phyloP scores from a whole-genome alignment of 805 yeast genomes.

The Hanseniaspora pseudoguilliermondii region DNA sequence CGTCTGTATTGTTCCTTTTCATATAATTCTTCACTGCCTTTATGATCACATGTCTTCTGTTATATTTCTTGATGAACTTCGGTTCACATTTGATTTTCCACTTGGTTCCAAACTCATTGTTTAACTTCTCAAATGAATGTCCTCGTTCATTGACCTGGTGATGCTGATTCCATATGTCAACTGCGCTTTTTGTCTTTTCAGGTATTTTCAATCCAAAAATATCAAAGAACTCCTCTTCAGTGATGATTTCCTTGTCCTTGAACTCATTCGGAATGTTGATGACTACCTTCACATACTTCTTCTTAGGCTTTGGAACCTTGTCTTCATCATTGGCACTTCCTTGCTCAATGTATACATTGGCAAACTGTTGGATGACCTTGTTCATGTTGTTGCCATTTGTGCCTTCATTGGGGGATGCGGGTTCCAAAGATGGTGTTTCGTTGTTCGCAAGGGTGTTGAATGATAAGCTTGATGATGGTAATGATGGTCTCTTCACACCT shows the following conservation, averaged over 20 bases:
- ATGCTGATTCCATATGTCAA: constrained; percentile 16
- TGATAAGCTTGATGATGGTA: neutral
- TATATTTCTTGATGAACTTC: constrained; percentile 16
- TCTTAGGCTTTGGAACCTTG: neutral
- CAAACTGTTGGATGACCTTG: constrained; percentile 9
- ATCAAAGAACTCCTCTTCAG: constrained; percentile 15
- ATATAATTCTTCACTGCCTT: constrained; percentile 15
- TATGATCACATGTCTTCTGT: constrained; percentile 15
- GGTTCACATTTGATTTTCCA: constrained; percentile 16
- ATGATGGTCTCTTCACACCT: neutral
- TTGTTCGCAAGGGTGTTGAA: neutral
- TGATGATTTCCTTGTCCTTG: constrained; percentile 3
- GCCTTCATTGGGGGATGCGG: neutral
- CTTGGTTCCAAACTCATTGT: constrained; percentile 14
- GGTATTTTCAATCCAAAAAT: constrained; percentile 15
- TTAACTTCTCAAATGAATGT: constrained; percentile 14
- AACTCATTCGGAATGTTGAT: constrained; percentile 4
- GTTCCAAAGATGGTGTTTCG: neutral
- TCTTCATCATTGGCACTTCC: neutral
- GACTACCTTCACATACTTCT: constrained; percentile 2
- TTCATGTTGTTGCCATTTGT: neutral
- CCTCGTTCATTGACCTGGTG: constrained; percentile 14
- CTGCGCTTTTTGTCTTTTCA: constrained; percentile 14
- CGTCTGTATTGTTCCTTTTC: constrained; percentile 2
- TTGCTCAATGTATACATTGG: constrained; percentile 7